A percentile compares a stretch with the other conserved stretches of the same genome.
Conservation (phyloP, 2,329 filamentous ascomycete species). For the Beauveria bassiana region DNA sequence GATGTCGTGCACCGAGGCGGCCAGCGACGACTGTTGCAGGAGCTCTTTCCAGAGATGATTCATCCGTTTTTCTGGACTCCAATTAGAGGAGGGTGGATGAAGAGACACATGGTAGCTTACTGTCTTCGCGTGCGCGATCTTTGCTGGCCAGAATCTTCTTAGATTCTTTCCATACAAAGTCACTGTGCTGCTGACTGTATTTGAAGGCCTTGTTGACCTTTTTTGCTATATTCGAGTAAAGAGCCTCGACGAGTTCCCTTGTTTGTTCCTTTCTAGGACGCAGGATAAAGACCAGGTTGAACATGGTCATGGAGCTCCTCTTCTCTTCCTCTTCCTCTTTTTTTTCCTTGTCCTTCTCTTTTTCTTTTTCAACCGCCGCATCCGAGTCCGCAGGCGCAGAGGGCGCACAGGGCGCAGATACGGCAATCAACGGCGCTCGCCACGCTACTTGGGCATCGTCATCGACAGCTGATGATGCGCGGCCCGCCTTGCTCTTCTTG, state of each 20-base stretch:
- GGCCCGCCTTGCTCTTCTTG: slow-evolving; percentile 30
- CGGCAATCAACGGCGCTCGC: slow-evolving; percentile 16
- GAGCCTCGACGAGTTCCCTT: slow-evolving; percentile 61
- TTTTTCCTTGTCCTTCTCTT: slow-evolving; percentile 23
- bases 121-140: slow-evolving; percentile 68
- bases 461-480: slow-evolving; percentile 17
- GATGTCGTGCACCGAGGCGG: slow-evolving; percentile 73
- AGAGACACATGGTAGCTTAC: slow-evolving; percentile 27
- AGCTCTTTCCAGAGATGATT: slow-evolving; percentile 63
- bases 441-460: slow-evolving; percentile 21
- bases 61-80: slow-evolving; percentile 46
- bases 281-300: slow-evolving; percentile 90
- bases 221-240: slow-evolving; percentile 84
- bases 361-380: slow-evolving; percentile 17
- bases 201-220: slow-evolving; percentile 90
- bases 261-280: slow-evolving; percentile 72
- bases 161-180: slow-evolving; percentile 88
- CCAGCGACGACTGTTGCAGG: slow-evolving; percentile 65
- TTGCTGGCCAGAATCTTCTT: slow-evolving; percentile 75
- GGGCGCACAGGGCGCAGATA: slow-evolving; percentile 11
- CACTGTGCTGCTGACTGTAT: slow-evolving; percentile 81
- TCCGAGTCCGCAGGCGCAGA: slow-evolving; percentile 20
- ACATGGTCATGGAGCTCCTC: slow-evolving; percentile 81
- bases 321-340: slow-evolving; percentile 52
- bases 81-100: neutral